These are phyloP conservation scores for Bidens hawaiensis DNA, from an alignment of 140 eudicot species.

Conservation along the genomic window DNA sequence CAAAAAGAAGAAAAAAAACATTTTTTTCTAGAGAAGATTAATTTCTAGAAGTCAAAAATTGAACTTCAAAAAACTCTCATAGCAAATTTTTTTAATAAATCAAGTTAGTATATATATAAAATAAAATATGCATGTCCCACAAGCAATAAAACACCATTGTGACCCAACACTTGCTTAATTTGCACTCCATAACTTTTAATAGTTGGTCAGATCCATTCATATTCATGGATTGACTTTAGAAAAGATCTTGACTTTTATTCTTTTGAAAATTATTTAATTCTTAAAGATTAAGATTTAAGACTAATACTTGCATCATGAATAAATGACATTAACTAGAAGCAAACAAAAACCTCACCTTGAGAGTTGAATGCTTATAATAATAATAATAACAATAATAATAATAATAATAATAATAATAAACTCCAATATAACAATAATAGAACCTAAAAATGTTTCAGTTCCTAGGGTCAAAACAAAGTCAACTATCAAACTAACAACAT, in stretches of 20 bases:
- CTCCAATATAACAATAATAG: conserved; percentile 21
- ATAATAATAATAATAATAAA: no score
- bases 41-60: no score
- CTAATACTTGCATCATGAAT: neutral
- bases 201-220: conserved; percentile 12
- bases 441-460: conserved; percentile 14
- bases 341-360: neutral
- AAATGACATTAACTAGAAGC: no score
- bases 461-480: conserved; percentile 29
- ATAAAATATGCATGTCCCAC: neutral
- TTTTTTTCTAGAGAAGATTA: no score
- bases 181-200: no score
- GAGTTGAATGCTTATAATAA: neutral
- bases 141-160: conserved; percentile 6
- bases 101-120: no score
- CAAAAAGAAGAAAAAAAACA: no score
- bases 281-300: no score
- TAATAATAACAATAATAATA: no score
- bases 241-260: neutral
- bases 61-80: no score
- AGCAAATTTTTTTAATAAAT: no score
- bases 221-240: neutral
- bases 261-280: neutral
- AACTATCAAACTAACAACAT: conserved; percentile 29
- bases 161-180: conserved; percentile 10